Evolutionary conservation across 2,329 filamentous ascomycete species (phyloP).

Genomic region (Zopfia rhizophila): DNA sequence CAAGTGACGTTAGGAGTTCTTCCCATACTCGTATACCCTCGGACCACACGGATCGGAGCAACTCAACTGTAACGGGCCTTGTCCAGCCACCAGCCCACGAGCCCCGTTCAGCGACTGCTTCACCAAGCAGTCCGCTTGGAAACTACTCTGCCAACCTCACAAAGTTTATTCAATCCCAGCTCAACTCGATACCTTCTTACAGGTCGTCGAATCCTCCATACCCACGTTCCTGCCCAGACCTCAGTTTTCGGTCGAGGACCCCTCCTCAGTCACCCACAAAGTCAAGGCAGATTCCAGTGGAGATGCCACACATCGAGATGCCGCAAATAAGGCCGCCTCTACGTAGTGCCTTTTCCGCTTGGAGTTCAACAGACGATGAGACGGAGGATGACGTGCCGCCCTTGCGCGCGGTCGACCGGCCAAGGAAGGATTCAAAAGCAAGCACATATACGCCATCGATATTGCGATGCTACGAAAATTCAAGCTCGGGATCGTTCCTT

Average conservation of each 20-base stretch:
- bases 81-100: conserved; percentile 14
- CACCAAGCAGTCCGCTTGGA: conserved; percentile 34
- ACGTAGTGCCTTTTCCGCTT: conserved; percentile 48
- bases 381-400: conserved; percentile 37
- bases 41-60: conserved; percentile 42
- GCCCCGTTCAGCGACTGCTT: conserved; percentile 8
- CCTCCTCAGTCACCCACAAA: conserved; percentile 36
- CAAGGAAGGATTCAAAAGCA: conserved; percentile 20
- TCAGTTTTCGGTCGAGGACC: conserved; percentile 31
- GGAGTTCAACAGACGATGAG: conserved; percentile 50
- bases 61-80: conserved; percentile 38
- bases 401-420: conserved; percentile 23
- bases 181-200: conserved; percentile 48
- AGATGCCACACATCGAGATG: conserved; percentile 40
- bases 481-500: conserved; percentile 40
- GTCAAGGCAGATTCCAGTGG: conserved; percentile 24
- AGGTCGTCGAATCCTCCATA: conserved; percentile 22
- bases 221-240: conserved; percentile 44
- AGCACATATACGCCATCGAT: conserved; percentile 42
- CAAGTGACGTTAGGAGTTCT: conserved; percentile 13
- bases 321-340: conserved; percentile 45
- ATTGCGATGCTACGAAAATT: conserved; percentile 41
- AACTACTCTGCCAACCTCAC: conserved; percentile 50
- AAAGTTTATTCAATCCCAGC: conserved; percentile 47
- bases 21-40: conserved; percentile 41